phyloP scores from a whole-genome alignment of 2,329 filamentous ascomycete genomes.

The Mycosphaerella sp. region DNA sequence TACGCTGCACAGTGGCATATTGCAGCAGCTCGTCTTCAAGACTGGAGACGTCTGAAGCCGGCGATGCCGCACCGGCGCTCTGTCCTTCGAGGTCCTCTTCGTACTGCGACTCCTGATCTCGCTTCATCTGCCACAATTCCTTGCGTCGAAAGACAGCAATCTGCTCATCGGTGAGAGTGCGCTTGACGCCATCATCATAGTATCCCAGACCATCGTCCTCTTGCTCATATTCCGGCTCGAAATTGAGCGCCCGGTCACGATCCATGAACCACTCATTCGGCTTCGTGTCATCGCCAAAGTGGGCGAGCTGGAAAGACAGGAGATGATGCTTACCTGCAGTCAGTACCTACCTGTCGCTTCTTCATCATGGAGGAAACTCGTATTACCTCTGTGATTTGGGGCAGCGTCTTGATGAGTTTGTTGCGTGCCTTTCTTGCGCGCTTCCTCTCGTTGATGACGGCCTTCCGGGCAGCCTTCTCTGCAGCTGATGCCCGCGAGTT shows the following conservation, averaged over 20 bases:
- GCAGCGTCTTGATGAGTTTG: slow-evolving; percentile 17
- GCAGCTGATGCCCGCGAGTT: neutral
- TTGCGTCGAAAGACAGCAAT: slow-evolving; percentile 86
- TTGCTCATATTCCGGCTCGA: slow-evolving; percentile 31
- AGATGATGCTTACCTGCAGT: slow-evolving; percentile 38
- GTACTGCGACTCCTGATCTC: slow-evolving; percentile 33
- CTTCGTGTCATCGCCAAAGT: slow-evolving; percentile 38
- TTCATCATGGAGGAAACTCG: neutral
- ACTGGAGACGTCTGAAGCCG: slow-evolving; percentile 24
- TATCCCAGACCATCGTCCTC: slow-evolving; percentile 64
- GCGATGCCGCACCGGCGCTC: slow-evolving; percentile 17
- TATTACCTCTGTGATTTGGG: slow-evolving; percentile 31
- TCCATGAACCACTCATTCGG: slow-evolving; percentile 33
- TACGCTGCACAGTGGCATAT: slow-evolving; percentile 12
- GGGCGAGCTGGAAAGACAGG: slow-evolving; percentile 38
- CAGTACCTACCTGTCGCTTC: slow-evolving; percentile 29
- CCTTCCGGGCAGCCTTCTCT: neutral
- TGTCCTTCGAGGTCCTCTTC: slow-evolving; percentile 13
- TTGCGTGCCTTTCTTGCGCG: slow-evolving; percentile 13
- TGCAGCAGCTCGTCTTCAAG: slow-evolving; percentile 23
- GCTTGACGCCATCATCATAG: slow-evolving; percentile 78
- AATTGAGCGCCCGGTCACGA: slow-evolving; percentile 23
- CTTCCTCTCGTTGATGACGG: slow-evolving; percentile 7
- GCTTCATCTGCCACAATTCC: slow-evolving; percentile 68
- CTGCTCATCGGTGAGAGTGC: slow-evolving; percentile 85